phyloP scores from a whole-genome alignment of 208 protist species.

The Acanthamoeba culbertsoni region DNA sequence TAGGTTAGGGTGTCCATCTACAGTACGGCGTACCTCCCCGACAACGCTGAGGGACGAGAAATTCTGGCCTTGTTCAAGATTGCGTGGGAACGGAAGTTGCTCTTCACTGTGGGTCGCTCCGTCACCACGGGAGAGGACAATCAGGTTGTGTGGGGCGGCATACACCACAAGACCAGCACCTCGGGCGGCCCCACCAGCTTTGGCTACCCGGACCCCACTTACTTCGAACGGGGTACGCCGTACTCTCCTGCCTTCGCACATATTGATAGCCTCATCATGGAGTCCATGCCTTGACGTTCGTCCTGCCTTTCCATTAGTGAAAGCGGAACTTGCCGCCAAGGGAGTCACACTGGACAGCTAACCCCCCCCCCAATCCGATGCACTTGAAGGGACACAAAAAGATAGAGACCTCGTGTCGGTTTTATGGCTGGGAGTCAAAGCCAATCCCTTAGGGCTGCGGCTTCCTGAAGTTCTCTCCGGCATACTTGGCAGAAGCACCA shows the following conservation, averaged over 20 bases:
- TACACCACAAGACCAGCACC: constrained; percentile 54
- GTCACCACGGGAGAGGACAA: constrained; percentile 42
- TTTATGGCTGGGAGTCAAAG: neutral
- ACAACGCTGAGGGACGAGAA: constrained; percentile 30
- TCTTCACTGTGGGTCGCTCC: neutral
- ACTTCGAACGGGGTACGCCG: constrained; percentile 30
- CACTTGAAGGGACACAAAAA: no score
- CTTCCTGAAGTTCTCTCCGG: constrained; percentile 3
- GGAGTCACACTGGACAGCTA: neutral
- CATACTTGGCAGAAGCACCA: neutral
- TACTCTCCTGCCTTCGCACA: neutral
- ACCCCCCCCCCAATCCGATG: no score
- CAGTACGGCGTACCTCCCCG: constrained; percentile 29
- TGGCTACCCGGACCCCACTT: constrained; percentile 57
- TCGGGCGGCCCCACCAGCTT: constrained; percentile 50
- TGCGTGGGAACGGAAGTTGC: constrained; percentile 41
- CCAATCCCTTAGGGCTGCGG: neutral
- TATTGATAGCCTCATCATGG: neutral
- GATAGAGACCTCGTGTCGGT: no score
- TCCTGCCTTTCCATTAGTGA: neutral
- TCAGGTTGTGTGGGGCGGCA: constrained; percentile 57
- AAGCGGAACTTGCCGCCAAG: constrained; percentile 35
- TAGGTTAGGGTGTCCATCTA: neutral
- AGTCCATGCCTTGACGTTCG: neutral
- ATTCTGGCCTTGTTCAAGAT: constrained; percentile 14